Conservation (phyloP, 176 grass and related monocot species). For the Puccinellia tenuiflora region DNA sequence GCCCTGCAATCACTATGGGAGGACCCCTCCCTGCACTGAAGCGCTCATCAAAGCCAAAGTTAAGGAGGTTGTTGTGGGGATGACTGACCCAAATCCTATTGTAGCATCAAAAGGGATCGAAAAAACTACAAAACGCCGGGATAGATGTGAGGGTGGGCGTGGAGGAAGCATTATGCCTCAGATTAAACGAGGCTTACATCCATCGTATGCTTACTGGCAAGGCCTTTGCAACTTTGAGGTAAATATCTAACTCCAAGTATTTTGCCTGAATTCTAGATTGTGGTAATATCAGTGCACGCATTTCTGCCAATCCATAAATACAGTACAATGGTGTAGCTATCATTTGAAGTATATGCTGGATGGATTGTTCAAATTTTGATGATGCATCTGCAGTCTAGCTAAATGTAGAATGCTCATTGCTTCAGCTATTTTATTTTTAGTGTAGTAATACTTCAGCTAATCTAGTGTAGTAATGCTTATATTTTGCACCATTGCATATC, state of each 20-base stretch:
- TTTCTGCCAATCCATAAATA: neutral
- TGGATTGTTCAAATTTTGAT: neutral
- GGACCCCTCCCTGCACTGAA: conserved; percentile 88
- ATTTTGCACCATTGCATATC: neutral
- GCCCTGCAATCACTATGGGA: conserved; percentile 85
- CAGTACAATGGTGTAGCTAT: neutral
- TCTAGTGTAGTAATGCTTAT: neutral
- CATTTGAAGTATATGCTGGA: neutral
- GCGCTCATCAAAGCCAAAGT: conserved; percentile 67
- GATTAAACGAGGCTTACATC: conserved; percentile 77
- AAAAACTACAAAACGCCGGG: conserved; percentile 51
- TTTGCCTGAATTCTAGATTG: neutral
- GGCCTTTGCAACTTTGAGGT: conserved; percentile 93
- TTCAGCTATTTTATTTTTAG: neutral
- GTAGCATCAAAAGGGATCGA: conserved; percentile 90
- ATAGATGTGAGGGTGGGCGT: conserved; percentile 61
- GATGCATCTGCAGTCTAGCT: neutral
- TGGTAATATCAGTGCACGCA: neutral
- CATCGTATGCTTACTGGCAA: conserved; percentile 75
- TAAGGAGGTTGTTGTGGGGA: conserved; percentile 81
- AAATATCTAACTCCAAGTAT: neutral
- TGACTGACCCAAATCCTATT: conserved; percentile 92
- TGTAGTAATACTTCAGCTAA: neutral
- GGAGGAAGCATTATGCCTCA: conserved; percentile 63
- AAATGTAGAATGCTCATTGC: neutral